Base-by-base conservation (phyloP, 208 protist genomes). In the Angomonas ambiguus region DNA sequence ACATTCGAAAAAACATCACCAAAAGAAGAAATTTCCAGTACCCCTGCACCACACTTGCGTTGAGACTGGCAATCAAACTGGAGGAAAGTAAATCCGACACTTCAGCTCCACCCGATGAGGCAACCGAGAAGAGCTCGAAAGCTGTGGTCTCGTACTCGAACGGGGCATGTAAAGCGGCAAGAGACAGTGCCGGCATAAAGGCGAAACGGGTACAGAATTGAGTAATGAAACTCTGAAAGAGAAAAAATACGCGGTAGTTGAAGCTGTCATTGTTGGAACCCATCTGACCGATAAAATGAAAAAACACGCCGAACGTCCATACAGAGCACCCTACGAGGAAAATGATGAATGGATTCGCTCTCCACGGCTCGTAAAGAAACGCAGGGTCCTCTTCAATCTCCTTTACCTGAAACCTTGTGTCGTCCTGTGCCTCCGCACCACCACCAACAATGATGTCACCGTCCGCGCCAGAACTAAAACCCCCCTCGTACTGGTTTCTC, bases 161-260 rank as follows among this genome's bases (percentile, higher is more conserved):
- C 1, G 78, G 74, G 2, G 63, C 32, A 55, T 80, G 74, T 64
- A 80, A 71, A 24, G 74, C 60, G 6, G 67, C 78, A 22, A 83
- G 63, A 31, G 58, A 63, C 1, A 83, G 48, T 11, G 70, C 65
- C 42, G 74, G 74, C 74, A 83, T 77, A 61, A 80, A 80, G 64
- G 73, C 74, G 35, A 83, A 80, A 45, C 70, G 74, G 24, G 67
- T 24, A 33, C 35, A 65, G 1, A 51, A n/a, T 10, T 42, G 33
- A 2, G 67, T 38, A 11, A 83, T n/a, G 64, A 80, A 32, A 41
- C 24, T 70, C 35, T 83, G 51, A 33, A 83, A 71, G 10, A 71
- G 61, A 8, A 83, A 60, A 64, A 75, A 80, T 2, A 74, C 67
- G 0, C 62, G 67, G 49, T 34, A 79, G 53, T 49, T 33, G 42